Conservation (phyloP, 2,329 filamentous ascomycete species). For the Monosporascus ibericus region DNA sequence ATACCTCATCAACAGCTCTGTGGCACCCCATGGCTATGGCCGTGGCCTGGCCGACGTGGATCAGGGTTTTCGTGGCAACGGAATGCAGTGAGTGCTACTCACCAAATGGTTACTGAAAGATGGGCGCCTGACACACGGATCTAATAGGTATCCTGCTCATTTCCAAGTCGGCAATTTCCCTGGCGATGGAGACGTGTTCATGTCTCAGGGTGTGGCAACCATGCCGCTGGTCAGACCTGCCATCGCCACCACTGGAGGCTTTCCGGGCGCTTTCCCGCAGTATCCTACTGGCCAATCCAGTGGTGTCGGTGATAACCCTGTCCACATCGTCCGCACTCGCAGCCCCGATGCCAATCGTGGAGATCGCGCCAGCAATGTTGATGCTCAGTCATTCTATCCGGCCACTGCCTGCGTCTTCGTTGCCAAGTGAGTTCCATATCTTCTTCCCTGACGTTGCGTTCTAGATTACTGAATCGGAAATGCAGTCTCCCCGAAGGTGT, state of each 20-base stretch:
- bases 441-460: background rate
- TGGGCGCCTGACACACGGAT: background rate
- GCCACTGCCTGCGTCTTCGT: constrained; percentile 57
- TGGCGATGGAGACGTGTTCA: constrained; percentile 14
- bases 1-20: background rate
- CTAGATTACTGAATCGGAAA: constrained; percentile 8
- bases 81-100: background rate
- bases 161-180: constrained; percentile 11
- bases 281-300: background rate
- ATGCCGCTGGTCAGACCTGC: background rate
- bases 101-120: too few species aligned
- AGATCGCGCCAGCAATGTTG: constrained; percentile 26
- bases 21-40: background rate
- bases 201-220: constrained; percentile 1
- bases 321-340: constrained; percentile 2
- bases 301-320: background rate
- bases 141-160: constrained; percentile 1
- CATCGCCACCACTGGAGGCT: background rate
- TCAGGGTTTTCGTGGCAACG: background rate
- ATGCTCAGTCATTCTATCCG: constrained; percentile 47
- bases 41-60: background rate
- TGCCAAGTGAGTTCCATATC: constrained; percentile 51
- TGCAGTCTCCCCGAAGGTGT: constrained; percentile 44
- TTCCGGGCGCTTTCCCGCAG: constrained; percentile 6
- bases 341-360: constrained; percentile 10